Conservation (phyloP, 2,329 filamentous ascomycete genomes). For the Dactylellina drechsleri region DNA sequence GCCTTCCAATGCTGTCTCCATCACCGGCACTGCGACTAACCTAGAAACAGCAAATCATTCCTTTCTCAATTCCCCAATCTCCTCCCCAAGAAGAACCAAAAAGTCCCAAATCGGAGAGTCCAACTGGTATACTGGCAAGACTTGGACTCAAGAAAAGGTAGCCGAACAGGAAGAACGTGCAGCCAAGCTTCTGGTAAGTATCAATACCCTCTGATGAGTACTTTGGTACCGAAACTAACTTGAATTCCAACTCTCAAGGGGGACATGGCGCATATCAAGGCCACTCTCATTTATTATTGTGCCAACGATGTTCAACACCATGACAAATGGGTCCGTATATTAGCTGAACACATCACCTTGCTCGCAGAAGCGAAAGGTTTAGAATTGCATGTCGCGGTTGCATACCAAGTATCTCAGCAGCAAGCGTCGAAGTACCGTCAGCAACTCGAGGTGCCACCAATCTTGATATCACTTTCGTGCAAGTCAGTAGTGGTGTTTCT, state of each 20-base stretch:
- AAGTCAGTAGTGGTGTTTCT: neutral
- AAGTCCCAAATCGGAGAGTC: neutral
- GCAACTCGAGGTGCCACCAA: conserved; percentile 26
- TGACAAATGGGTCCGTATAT: conserved; percentile 31
- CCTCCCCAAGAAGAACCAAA: neutral
- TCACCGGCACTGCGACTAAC: too few species aligned
- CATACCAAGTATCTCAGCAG: conserved; percentile 40
- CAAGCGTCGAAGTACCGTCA: conserved; percentile 43
- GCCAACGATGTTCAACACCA: conserved; percentile 42
- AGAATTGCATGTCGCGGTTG: conserved; percentile 33
- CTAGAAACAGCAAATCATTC: too few species aligned
- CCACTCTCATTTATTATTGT: conserved; percentile 42
- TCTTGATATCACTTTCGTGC: neutral
- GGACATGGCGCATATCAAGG: conserved; percentile 29
- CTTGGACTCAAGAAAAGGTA: conserved; percentile 27
- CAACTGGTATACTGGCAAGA: conserved; percentile 34
- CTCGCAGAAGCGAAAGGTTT: conserved; percentile 33
- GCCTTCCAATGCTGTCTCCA: too few species aligned
- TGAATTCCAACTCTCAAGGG: conserved; percentile 8
- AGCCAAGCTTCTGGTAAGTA: conserved; percentile 34
- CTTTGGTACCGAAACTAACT: neutral
- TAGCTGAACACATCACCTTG: conserved; percentile 40
- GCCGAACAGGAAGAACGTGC: conserved; percentile 36
- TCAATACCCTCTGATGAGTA: neutral
- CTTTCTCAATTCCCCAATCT: neutral